A percentile compares a stretch with the other conserved stretches of the same genome.
phyloP scores from a whole-genome alignment of 1,284 basidiomycete genomes.

The Apiotrichum brassicae region DNA sequence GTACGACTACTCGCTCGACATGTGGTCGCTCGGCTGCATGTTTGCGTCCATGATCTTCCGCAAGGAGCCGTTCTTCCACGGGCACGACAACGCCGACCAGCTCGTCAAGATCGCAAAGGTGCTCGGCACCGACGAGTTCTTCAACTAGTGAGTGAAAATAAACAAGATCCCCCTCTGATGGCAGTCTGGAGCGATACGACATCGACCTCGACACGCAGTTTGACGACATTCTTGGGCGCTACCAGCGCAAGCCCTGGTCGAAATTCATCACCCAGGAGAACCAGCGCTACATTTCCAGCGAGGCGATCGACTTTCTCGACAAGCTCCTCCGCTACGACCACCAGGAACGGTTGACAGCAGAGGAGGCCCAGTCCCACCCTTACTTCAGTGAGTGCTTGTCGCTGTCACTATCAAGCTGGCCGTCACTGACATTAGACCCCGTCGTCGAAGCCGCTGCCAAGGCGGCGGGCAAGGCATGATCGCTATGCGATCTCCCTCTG shows the following conservation, averaged over 20 bases:
- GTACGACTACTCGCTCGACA: slow-evolving; percentile 92
- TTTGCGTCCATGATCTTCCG: slow-evolving; percentile 99
- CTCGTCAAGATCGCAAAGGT: slow-evolving; percentile 98
- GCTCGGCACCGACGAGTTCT: slow-evolving; percentile 91
- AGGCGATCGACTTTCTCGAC: slow-evolving; percentile 95
- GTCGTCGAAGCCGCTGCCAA: slow-evolving; percentile 15
- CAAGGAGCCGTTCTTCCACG: slow-evolving; percentile 99
- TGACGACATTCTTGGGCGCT: slow-evolving; percentile 82
- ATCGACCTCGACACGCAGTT: slow-evolving; percentile 87
- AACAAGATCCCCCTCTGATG: too few relatives aligned
- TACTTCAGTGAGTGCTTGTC: slow-evolving; percentile 66
- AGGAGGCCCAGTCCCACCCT: slow-evolving; percentile 78
- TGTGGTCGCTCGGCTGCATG: slow-evolving; percentile 99
- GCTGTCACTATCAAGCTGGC: not conserved
- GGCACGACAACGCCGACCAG: slow-evolving; percentile 98
- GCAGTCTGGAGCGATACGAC: slow-evolving; percentile 78
- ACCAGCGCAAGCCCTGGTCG: slow-evolving; percentile 89
- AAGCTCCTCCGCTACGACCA: slow-evolving; percentile 92
- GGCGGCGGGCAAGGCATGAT: slow-evolving; percentile 2
- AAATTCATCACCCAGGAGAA: slow-evolving; percentile 89
- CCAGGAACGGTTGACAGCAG: slow-evolving; percentile 89
- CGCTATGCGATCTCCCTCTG: too few relatives aligned
- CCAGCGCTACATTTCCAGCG: slow-evolving; percentile 94
- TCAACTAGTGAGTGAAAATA: slow-evolving; percentile 52
- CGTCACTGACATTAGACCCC: too few relatives aligned